These are phyloP conservation scores for Coemansia sp. DNA, from an alignment of 192 early-diverging fungal genomes.

Conservation along the genomic window DNA sequence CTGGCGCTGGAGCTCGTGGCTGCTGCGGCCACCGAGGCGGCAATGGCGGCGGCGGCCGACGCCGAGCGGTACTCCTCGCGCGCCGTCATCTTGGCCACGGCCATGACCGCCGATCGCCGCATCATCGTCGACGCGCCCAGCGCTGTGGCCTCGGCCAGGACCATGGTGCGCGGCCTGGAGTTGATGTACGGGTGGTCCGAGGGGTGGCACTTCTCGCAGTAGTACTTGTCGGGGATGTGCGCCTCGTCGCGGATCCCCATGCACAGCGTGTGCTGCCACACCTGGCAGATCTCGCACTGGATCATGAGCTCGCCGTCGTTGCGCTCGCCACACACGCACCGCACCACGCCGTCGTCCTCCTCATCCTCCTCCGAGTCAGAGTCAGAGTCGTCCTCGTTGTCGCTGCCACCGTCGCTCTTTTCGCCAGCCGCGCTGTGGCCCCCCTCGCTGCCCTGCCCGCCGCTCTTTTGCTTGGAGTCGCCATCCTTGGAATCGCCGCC, in stretches of 20 bases:
- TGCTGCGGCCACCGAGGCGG: constrained; percentile 36
- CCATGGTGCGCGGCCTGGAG: constrained; percentile 44
- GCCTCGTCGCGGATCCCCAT: constrained; percentile 75
- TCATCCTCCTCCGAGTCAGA: constrained; percentile 13
- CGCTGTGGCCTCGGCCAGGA: constrained; percentile 40
- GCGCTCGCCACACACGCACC: constrained; percentile 54
- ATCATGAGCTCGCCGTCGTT: constrained; percentile 83
- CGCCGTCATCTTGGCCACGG: constrained; percentile 52
- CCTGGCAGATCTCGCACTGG: constrained; percentile 90
- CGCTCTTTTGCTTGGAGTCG: neutral
- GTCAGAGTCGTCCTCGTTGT: neutral
- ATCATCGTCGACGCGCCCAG: constrained; percentile 51
- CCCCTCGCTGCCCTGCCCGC: neutral
- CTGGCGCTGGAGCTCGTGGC: neutral
- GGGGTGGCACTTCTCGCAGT: constrained; percentile 88
- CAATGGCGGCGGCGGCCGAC: constrained; percentile 39
- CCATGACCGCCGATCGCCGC: constrained; percentile 52
- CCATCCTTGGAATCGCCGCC: neutral
- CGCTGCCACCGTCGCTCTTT: neutral
- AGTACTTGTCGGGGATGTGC: constrained; percentile 88
- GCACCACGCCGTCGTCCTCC: constrained; percentile 48
- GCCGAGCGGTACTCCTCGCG: constrained; percentile 49
- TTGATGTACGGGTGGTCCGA: constrained; percentile 72
- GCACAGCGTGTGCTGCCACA: constrained; percentile 96
- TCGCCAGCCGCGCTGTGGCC: neutral